Percentiles rank a stretch among this genome's conserved stretches.
Conservation (phyloP, 768 basidiomycete genomes). For the Suillus clintonianus region DNA sequence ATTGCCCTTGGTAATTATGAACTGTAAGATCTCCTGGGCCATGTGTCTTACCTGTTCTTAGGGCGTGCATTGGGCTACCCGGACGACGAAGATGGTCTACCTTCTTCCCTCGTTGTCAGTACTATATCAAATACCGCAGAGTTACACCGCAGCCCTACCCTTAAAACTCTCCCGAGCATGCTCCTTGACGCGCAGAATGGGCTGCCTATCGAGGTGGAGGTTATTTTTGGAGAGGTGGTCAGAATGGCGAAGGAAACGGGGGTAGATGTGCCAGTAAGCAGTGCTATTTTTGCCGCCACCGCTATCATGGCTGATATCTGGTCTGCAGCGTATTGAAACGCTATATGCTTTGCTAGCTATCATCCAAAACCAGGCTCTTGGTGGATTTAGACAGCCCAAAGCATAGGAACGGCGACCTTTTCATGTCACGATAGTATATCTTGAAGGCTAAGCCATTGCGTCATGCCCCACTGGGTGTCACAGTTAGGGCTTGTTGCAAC, state of each 20-base stretch:
- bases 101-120: conserved; percentile 41
- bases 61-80: conserved; percentile 51
- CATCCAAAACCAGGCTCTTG: conserved; percentile 62
- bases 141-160: conserved; percentile 44
- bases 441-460: not conserved
- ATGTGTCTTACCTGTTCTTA: conserved; percentile 12
- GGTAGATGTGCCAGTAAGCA: conserved; percentile 54
- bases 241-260: conserved; percentile 47
- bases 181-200: conserved; percentile 48
- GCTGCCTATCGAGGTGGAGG: conserved; percentile 67
- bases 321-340: conserved; percentile 57
- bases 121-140: conserved; percentile 41
- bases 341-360: conserved; percentile 60
- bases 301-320: not conserved
- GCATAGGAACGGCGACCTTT: not conserved
- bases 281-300: not conserved
- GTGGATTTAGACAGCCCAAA: conserved; percentile 21
- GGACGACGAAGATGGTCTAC: conserved; percentile 46
- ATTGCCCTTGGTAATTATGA: conserved; percentile 37
- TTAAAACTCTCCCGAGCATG: conserved; percentile 60
- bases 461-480: not conserved
- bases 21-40: not conserved
- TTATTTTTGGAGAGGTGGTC: conserved; percentile 63
- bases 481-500: conserved; percentile 1
- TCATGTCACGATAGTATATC: not conserved